Base-by-base conservation (phyloP, 1,284 basidiomycete species). In the Rhodotorula sp. region DNA sequence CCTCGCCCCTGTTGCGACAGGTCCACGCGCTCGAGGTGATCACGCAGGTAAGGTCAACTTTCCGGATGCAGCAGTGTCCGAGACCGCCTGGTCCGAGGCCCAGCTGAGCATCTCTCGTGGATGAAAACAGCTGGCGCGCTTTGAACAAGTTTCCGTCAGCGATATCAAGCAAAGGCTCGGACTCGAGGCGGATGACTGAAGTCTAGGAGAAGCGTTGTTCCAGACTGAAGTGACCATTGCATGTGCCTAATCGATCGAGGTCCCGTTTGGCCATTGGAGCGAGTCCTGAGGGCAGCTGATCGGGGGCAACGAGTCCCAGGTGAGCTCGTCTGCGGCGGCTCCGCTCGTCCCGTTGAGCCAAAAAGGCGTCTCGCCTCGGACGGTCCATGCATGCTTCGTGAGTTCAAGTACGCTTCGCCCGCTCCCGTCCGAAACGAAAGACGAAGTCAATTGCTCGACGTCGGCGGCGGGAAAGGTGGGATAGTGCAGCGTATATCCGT, bases 401-500 rank as follows among this genome's bases (percentile, higher is more conserved):
- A 76, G 58, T 51, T 26, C 57, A 15, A 62, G 48, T 5, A 72
- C 72, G 3, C 43, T 14, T 26, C n/a, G 39, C 0, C 72, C 69
- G 21, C 60, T 59, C 5, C 68, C 70, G 1, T 23, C 15, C 34
- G 31, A 8, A 14, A 26, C 6, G 34, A 15, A 39, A 0, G 10
- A 16, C 6, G 59, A 29, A 20, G 5, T 6, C 12, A n/a, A 47
- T 14, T 21, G n/a, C 3, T 62, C 47, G 6, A 8, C 6, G 21
- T 69, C 47, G 39, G 10, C 39, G 8, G 39, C 39, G 1, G 18
- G 31, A 6, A 63, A 34, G 1, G 73, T 4, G 4, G 51, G 75
- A 56, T 76, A 76, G 48, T 76, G 75, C 4, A 76, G 65, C 47
- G 75, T 75, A 58, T 72, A 76, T 0, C 73, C 73, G 59, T 76